These are phyloP conservation scores for Sugiyamaella qingdaonensis DNA, from an alignment of 805 yeast species.

Conservation along the genomic window DNA sequence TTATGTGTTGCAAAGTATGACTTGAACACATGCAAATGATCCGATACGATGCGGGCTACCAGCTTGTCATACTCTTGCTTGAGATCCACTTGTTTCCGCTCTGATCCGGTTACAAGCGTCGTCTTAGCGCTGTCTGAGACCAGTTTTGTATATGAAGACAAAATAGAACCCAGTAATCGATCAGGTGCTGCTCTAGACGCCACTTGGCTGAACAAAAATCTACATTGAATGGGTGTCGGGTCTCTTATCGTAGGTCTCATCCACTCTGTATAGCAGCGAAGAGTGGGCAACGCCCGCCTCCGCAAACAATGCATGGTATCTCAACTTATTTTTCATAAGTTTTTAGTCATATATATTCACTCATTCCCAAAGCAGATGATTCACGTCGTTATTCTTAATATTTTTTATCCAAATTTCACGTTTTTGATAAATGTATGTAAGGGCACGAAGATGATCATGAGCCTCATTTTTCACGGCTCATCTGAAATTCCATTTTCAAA, in stretches of 20 bases:
- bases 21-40: slow-evolving; percentile 4
- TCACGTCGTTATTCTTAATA: too few relatives aligned
- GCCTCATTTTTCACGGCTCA: slow-evolving; percentile 5
- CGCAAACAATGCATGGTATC: background rate
- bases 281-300: background rate
- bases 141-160: background rate
- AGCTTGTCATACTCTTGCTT: slow-evolving; percentile 18
- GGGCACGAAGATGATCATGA: background rate
- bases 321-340: too few relatives aligned
- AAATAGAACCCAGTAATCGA: background rate
- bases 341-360: too few relatives aligned
- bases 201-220: too few relatives aligned
- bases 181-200: too few relatives aligned
- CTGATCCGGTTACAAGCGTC: background rate
- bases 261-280: background rate
- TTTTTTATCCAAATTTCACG: background rate
- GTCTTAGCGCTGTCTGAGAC: background rate
- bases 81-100: slow-evolving; percentile 5
- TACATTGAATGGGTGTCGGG: too few relatives aligned
- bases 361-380: too few relatives aligned
- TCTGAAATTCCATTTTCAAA: background rate
- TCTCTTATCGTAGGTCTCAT: background rate
- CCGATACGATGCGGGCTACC: slow-evolving; percentile 11
- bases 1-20: background rate
- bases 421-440: too few relatives aligned